Conservation (phyloP, 257 asterid species). For the Schizonepeta tenuifolia region DNA sequence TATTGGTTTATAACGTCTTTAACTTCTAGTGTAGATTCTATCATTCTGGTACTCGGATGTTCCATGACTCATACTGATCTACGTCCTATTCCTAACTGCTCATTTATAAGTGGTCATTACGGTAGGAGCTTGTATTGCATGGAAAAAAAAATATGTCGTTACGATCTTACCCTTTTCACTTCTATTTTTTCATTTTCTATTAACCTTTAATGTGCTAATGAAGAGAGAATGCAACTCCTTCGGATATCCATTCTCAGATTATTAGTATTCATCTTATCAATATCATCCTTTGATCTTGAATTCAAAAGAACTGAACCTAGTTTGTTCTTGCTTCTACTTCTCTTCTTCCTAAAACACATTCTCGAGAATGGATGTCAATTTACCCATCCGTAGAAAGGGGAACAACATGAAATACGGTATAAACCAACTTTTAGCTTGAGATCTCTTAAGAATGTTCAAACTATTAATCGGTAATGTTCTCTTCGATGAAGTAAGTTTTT, state of each 20-base stretch:
- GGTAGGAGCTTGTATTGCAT: neutral
- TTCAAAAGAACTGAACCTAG: neutral
- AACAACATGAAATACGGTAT: too few relatives aligned
- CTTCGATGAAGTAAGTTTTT: too few relatives aligned
- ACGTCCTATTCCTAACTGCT: slow-evolving; percentile 6
- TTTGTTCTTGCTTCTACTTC: slow-evolving; percentile 1
- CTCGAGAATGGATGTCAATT: too few relatives aligned
- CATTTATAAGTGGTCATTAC: neutral
- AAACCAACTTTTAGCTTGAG: too few relatives aligned
- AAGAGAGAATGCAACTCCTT: neutral
- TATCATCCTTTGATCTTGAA: neutral
- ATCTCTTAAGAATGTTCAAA: too few relatives aligned
- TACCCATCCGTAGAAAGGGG: too few relatives aligned
- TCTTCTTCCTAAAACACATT: too few relatives aligned
- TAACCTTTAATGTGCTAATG: neutral
- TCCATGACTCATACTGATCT: neutral
- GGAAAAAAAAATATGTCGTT: neutral
- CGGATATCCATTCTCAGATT: neutral
- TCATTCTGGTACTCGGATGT: neutral
- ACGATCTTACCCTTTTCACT: neutral
- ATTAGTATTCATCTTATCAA: neutral
- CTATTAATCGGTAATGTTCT: too few relatives aligned
- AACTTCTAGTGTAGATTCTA: neutral
- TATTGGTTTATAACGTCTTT: neutral
- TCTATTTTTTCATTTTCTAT: neutral